These are phyloP conservation scores for Recurvomyces mirabilis DNA, from an alignment of 495 filamentous ascomycete genomes.

Conservation along the genomic window DNA sequence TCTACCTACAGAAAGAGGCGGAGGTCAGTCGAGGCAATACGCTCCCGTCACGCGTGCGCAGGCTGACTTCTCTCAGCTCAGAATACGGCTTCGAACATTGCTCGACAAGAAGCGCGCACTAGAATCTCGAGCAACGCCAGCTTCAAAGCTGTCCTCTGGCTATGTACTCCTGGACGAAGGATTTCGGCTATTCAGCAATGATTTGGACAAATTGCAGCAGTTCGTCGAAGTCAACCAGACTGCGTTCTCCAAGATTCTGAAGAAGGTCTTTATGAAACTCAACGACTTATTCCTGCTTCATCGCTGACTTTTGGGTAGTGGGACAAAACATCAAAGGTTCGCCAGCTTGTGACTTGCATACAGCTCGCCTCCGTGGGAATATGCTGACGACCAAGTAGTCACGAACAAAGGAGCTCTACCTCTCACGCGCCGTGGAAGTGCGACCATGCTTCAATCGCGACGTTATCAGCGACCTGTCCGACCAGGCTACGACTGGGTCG, in stretches of 20 bases:
- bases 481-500: slow-evolving; percentile 85
- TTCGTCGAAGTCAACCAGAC: slow-evolving; percentile 97
- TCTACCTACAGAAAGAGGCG: slow-evolving; percentile 95
- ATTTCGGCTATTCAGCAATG: slow-evolving; percentile 90
- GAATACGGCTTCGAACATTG: slow-evolving; percentile 78
- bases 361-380: neutral
- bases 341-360: neutral
- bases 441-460: slow-evolving; percentile 96
- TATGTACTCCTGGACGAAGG: slow-evolving; percentile 92
- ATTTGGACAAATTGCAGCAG: slow-evolving; percentile 94
- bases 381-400: slow-evolving; percentile 41
- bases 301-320: slow-evolving; percentile 44
- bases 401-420: slow-evolving; percentile 91
- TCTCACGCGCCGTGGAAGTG: slow-evolving; percentile 90
- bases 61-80: slow-evolving; percentile 49
- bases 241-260: slow-evolving; percentile 94
- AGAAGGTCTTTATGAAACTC: slow-evolving; percentile 52
- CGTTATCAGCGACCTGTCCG: slow-evolving; percentile 89
- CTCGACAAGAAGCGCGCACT: slow-evolving; percentile 88
- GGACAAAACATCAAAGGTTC: slow-evolving; percentile 96
- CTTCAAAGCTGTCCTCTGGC: slow-evolving; percentile 76
- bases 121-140: slow-evolving; percentile 55
- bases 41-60: neutral
- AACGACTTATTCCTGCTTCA: slow-evolving; percentile 13
- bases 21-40: slow-evolving; percentile 51